Percentiles rank a stretch among this genome's conserved stretches.
phyloP scores from a whole-genome alignment of 257 asterid species.

The Vinca minor region DNA sequence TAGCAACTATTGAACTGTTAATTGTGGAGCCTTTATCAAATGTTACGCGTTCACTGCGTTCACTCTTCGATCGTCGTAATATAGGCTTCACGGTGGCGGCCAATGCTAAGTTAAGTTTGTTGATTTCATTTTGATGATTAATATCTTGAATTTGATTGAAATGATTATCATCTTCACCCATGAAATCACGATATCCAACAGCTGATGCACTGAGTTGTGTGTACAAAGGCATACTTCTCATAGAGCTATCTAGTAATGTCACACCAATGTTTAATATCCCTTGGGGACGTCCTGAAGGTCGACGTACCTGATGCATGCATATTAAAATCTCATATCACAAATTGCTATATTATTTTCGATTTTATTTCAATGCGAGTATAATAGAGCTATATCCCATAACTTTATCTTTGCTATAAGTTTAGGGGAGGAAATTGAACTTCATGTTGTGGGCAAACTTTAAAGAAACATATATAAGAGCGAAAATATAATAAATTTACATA shows the following conservation, averaged over 20 bases:
- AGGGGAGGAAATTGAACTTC: too few relatives aligned
- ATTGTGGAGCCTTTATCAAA: conserved; percentile 30
- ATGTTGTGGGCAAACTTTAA: too few relatives aligned
- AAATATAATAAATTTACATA: too few relatives aligned
- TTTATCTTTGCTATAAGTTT: too few relatives aligned
- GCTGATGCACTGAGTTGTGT: conserved; percentile 55
- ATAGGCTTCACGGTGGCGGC: conserved; percentile 25
- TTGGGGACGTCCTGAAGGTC: conserved; percentile 89
- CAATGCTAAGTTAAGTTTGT: neutral
- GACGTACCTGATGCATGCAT: conserved; percentile 50
- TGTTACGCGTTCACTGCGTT: conserved; percentile 50
- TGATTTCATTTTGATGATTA: neutral
- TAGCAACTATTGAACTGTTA: conserved; percentile 29
- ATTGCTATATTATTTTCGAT: too few relatives aligned
- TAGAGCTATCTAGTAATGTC: conserved; percentile 59
- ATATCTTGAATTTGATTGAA: neutral
- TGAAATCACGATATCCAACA: conserved; percentile 47
- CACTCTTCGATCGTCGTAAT: conserved; percentile 48
- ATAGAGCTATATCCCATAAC: too few relatives aligned
- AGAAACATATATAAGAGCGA: too few relatives aligned
- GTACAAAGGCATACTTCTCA: conserved; percentile 79
- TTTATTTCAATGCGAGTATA: too few relatives aligned
- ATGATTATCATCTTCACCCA: conserved; percentile 35
- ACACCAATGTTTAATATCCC: conserved; percentile 83
- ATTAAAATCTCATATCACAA: neutral